Evolutionary conservation across 352 stramenopile species (phyloP).

Genomic region (Phytophthora ohioensis): DNA sequence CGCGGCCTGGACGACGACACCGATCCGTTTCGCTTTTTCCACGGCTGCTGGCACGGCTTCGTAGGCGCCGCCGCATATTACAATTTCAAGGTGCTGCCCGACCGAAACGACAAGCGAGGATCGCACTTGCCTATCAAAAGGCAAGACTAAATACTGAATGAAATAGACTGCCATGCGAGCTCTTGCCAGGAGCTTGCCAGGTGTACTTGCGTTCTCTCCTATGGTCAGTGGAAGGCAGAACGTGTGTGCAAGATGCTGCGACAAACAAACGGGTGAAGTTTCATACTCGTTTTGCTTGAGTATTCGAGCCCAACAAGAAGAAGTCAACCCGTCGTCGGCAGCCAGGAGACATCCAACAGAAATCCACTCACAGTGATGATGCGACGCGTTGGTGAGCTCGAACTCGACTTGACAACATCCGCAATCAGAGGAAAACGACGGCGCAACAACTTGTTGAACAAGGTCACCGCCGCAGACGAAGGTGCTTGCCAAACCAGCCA

Average conservation of each 20-base stretch:
- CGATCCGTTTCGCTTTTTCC: constrained; percentile 83
- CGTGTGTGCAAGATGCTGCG: not conserved
- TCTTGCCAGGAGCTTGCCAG: not conserved
- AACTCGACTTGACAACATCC: constrained; percentile 11
- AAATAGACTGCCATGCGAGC: constrained; percentile 18
- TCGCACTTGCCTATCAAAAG: constrained; percentile 52
- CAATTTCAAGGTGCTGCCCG: constrained; percentile 71
- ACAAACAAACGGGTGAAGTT: no score
- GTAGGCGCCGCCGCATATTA: constrained; percentile 74
- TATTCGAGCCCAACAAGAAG: no score
- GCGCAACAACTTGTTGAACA: not conserved
- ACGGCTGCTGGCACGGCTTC: constrained; percentile 85
- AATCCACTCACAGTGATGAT: constrained; percentile 15
- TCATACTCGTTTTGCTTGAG: no score
- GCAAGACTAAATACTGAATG: constrained; percentile 29
- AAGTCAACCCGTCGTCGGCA: no score
- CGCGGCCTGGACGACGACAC: constrained; percentile 74
- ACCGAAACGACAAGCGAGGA: constrained; percentile 28
- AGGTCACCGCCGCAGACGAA: not conserved
- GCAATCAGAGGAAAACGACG: constrained; percentile 6
- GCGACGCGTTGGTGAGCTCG: not conserved
- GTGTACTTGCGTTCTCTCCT: not conserved
- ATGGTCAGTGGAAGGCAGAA: not conserved
- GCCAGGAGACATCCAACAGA: not conserved
- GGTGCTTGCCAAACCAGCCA: not conserved